These are phyloP conservation scores for Geranomyces michiganensis DNA, from an alignment of 192 early-diverging fungal species.

Conservation along the genomic window DNA sequence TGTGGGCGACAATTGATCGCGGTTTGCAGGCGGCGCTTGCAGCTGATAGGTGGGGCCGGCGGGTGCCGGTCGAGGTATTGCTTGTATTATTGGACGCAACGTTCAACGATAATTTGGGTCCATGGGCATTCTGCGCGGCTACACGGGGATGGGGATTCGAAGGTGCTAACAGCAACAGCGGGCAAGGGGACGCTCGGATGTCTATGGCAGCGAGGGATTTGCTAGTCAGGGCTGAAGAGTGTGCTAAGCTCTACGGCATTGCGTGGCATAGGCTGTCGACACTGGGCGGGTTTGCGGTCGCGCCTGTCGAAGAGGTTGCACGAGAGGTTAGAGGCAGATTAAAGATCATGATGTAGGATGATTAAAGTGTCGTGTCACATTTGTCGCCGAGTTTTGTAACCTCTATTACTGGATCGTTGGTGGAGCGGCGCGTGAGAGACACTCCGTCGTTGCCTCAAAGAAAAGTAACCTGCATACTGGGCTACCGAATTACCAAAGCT, in stretches of 20 bases:
- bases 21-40: conserved; percentile 26
- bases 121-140: conserved; percentile 11
- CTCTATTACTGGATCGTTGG: no score
- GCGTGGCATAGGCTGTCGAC: conserved; percentile 33
- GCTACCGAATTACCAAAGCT: no score
- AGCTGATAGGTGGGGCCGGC: not conserved
- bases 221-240: conserved; percentile 31
- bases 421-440: no score
- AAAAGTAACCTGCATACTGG: no score
- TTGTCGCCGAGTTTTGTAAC: no score
- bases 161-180: not conserved
- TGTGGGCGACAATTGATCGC: conserved; percentile 19
- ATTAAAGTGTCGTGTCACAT: no score
- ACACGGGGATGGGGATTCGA: conserved; percentile 8
- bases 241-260: conserved; percentile 30
- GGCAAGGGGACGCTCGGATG: not conserved
- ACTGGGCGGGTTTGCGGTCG: conserved; percentile 30
- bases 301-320: conserved; percentile 30
- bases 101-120: conserved; percentile 36
- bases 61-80: conserved; percentile 21
- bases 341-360: conserved; percentile 30
- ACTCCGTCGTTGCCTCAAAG: no score
- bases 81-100: conserved; percentile 32
- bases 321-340: conserved; percentile 32
- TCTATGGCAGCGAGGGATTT: conserved; percentile 14